Evolutionary conservation across 352 stramenopile species (phyloP).

Genomic region (Blastocystis sp.): DNA sequence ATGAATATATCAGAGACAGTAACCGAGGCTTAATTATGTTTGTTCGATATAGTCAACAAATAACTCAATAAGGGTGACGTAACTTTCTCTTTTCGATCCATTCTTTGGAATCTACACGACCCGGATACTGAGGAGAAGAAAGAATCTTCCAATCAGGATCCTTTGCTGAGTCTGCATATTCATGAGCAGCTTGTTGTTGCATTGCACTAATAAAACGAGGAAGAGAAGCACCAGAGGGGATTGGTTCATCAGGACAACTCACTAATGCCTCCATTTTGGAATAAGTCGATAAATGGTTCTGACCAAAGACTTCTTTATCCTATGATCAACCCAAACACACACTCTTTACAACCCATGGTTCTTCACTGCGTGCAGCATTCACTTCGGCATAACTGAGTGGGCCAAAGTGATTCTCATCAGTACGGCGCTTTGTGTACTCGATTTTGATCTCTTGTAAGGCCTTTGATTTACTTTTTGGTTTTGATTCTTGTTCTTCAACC

Average conservation of each 20-base stretch:
- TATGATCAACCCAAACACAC: not conserved
- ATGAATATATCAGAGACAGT: conserved; percentile 58
- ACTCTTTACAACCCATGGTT: conserved; percentile 50
- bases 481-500: not conserved
- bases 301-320: conserved; percentile 40
- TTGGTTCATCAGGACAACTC: not conserved
- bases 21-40: not conserved
- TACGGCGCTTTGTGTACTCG: conserved; percentile 57
- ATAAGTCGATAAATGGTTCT: not conserved
- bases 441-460: conserved; percentile 22
- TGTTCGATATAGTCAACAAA: not conserved
- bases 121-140: conserved; percentile 64
- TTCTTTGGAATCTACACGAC: conserved; percentile 54
- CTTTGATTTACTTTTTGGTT: conserved; percentile 22
- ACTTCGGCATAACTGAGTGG: conserved; percentile 49
- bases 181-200: not conserved
- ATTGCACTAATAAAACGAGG: conserved; percentile 13
- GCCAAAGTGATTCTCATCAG: conserved; percentile 60
- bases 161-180: conserved; percentile 26
- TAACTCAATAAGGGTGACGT: conserved; percentile 10
- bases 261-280: not conserved
- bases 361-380: not conserved
- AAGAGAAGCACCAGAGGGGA: not conserved
- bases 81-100: conserved; percentile 68
- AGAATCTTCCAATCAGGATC: conserved; percentile 62